phyloP scores from a whole-genome alignment of 352 stramenopile genomes.

The Globisporangium mamillatum region DNA sequence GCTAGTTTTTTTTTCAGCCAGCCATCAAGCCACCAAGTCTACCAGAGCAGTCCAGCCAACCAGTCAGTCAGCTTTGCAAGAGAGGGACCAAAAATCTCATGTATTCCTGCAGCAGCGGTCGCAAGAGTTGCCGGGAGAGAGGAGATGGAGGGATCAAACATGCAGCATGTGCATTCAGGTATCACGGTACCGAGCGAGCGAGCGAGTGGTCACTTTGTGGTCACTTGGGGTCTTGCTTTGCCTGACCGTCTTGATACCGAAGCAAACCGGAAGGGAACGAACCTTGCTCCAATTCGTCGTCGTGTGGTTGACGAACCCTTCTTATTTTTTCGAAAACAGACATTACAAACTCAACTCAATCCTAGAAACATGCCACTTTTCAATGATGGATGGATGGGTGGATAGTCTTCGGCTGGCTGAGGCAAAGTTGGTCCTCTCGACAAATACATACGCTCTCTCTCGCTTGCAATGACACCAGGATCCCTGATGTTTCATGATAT shows the following conservation, averaged over 20 bases:
- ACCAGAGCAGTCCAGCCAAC: background rate
- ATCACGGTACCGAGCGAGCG: background rate
- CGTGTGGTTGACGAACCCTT: constrained; percentile 1
- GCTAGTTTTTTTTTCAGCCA: background rate
- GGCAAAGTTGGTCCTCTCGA: background rate
- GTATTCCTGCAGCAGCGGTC: background rate
- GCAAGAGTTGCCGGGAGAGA: background rate
- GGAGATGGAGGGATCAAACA: background rate
- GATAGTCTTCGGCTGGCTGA: background rate
- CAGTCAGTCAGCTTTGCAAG: background rate
- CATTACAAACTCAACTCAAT: background rate
- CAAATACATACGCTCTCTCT: background rate
- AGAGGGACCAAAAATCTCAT: background rate
- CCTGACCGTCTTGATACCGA: background rate
- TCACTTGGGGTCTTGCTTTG: background rate
- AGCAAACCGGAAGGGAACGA: background rate
- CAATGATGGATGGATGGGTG: background rate
- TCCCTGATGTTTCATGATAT: background rate
- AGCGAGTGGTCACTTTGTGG: background rate
- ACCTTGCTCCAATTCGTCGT: background rate
- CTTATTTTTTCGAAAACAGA: background rate
- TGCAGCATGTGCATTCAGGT: background rate
- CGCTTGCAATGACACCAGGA: background rate
- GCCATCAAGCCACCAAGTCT: background rate
- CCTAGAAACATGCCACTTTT: background rate